phyloP scores from a whole-genome alignment of 2,329 filamentous ascomycete genomes.

The Sporothrix protearum region DNA sequence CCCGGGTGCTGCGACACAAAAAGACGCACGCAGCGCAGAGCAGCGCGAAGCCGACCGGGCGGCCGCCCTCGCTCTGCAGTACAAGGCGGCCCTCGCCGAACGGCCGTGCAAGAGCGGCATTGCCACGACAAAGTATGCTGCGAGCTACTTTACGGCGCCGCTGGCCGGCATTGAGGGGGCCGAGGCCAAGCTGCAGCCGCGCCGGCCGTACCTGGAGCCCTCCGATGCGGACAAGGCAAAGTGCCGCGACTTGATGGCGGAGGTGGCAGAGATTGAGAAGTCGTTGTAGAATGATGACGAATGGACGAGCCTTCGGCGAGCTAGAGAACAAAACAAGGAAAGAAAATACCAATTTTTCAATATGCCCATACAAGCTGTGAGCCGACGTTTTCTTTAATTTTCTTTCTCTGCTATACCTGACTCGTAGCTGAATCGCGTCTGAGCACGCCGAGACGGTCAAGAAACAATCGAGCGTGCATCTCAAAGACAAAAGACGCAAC shows the following conservation, averaged over 20 bases:
- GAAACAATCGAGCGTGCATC: background rate
- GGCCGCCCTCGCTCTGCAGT: slow-evolving; percentile 60
- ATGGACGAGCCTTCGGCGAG: background rate
- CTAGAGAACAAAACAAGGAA: background rate
- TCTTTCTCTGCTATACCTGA: background rate
- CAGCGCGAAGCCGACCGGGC: slow-evolving; percentile 48
- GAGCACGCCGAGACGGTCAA: background rate
- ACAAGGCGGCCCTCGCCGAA: slow-evolving; percentile 62
- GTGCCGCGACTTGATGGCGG: slow-evolving; percentile 42
- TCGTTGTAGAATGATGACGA: slow-evolving; percentile 18
- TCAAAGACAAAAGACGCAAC: background rate
- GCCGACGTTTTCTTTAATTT: background rate
- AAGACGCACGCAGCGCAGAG: slow-evolving; percentile 25
- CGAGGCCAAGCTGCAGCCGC: slow-evolving; percentile 54
- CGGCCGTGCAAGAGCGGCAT: slow-evolving; percentile 64
- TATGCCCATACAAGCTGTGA: background rate
- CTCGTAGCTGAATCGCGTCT: background rate
- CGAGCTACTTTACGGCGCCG: slow-evolving; percentile 54
- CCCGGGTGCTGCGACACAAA: background rate
- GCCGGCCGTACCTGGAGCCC: slow-evolving; percentile 57
- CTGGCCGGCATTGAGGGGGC: slow-evolving; percentile 58
- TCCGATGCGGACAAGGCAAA: slow-evolving; percentile 43
- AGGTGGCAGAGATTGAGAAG: slow-evolving; percentile 47
- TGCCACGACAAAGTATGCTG: slow-evolving; percentile 65
- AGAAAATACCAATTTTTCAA: background rate